Base-by-base conservation (phyloP, 345 rosid genomes). In the Raphanus sativus region DNA sequence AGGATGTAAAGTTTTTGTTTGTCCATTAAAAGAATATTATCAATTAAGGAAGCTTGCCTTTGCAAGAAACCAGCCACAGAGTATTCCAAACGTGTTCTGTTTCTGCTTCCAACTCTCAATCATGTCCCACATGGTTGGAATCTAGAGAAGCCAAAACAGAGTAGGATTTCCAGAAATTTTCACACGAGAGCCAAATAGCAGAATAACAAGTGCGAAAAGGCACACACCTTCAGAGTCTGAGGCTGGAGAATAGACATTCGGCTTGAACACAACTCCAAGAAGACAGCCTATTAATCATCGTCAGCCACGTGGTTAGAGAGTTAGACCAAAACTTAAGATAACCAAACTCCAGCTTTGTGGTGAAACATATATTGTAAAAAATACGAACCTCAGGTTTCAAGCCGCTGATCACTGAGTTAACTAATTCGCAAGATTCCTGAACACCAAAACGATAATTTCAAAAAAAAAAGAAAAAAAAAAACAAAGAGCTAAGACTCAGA, bases 21-120 rank as follows among this genome's bases (percentile, higher is more conserved):
- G 1, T 55, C 28, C 16, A 8, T 65, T 6, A 6, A 65, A 71
- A 56, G 55, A 70, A 13, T n/a, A 15, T 2, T 40, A 32, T 40
- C 15, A 55, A 70, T 56, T 7, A 60, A 75, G 34, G 30, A 65
- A 66, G 66, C 81, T 25, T 86, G 71, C 99, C 98, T 91, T 91
- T 52, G 99, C 98, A 83, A 96, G 98, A 82, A 96, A 91, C 96
- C 94, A 93, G 82, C 92, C 85, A 62, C 91, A 91, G 38, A 96
- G 88, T 78, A 96, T 93, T 75, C 94, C 97, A 59, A 96, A 93
- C 69, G 81, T 73, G 72, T 93, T 96, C 58, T 91, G 90, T 45
- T 90, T 90, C 79, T 91, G 91, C 87, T 93, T 96, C 91, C 87
- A 91, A 91, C 88, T 89, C 34, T 91, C 96, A 62, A 93, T 70